Base-by-base conservation (phyloP, 202 grass and related monocot genomes). In the Cymbopogon flexuosus region DNA sequence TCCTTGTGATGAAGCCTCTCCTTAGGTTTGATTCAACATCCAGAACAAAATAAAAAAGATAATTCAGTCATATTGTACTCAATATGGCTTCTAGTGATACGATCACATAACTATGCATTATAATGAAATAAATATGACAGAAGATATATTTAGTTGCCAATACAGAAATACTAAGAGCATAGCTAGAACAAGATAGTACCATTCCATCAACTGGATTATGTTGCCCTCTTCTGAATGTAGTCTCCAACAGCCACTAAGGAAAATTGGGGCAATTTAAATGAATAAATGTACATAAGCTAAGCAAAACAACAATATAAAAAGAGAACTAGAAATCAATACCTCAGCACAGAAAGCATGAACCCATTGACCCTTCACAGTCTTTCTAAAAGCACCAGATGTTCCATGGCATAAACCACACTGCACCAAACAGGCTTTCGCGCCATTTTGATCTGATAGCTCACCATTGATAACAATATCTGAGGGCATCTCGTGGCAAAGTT, bases 341-440 rank as follows among this genome's bases (percentile, higher is more conserved):
- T 99, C 92, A 14, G 96, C 93, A 90, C 96, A 99, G 33, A 99
- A 92, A 10, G 93, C 87, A 96, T 99, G 96, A 81, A 96, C 89
- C 90, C 96, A 99, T 41, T 89, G 85, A 47, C 87, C 92, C 62
- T 90, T 88, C 75, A 76, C 68, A 78, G 96, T 90, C 80, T 90
- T 99, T 62, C 92, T 88, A 70, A 96, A 91, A 73, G 89, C 93
- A 79, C 96, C 96, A 77, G 64, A 87, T 72, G 77, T 76, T 78
- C 91, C 87, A 85, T 91, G 77, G 78, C 96, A 99, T 72, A 96
- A 88, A 85, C 66, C 73, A 81, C 96, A 99, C 49, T 78, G 79
- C 67, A 54, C 88, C 59, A 89, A 69, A 45, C n/a, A 78, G 68
- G 79, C 64, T 81, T 78, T 83, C 59, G 24, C 52, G 60, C 67